Base-by-base conservation (phyloP, 2,329 filamentous ascomycete genomes). In the Fusarium miscanthi region DNA sequence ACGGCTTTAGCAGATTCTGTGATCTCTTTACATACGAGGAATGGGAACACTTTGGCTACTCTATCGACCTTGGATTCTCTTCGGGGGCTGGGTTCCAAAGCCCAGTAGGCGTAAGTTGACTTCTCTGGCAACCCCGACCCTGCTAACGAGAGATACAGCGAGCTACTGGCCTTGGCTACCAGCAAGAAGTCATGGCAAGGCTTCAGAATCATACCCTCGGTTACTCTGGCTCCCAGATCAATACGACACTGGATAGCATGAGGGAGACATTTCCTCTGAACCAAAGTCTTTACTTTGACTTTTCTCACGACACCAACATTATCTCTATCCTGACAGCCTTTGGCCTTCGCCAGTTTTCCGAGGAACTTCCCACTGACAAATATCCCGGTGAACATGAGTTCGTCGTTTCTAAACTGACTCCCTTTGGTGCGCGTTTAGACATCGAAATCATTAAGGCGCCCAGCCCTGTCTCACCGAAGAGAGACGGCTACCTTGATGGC, bases 281-380 rank as follows among this genome's bases (percentile, higher is more conserved):
- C 77, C 93, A 95, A 78, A 87, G 84, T 27, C 84, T 95, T 21
- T 94, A 94, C 80, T 88, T 94, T 54, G 93, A 94, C 83, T 94
- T 94, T 79, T 91, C 88, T 21, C 93, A 95, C 80, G 93, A 95
- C 80, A 92, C 91, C 37, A 93, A 92, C 78, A 93, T 93, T 66
- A 85, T 91, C 74, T 87, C 87, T 31, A 88, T 94, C 71, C 83
- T 94, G 8, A 90, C 91, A 0, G 92, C 93, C 0, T 92, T 95
- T 67, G 92, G 92, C 3, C 84, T 94, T 51, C 89, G 83, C 6
- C 92, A 94, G 77, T 94, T 95, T 77, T 83, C 85, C 3, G 84
- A 87, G 25, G 82, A 87, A 19, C 84, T 94, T 7, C 88, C 90
- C 1, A 83, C 87, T 4, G 84, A 85, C 16, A 80, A 82, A 33